These are phyloP conservation scores for Nicotiana attenuata DNA, from an alignment of 257 asterid species.

Conservation along the genomic window DNA sequence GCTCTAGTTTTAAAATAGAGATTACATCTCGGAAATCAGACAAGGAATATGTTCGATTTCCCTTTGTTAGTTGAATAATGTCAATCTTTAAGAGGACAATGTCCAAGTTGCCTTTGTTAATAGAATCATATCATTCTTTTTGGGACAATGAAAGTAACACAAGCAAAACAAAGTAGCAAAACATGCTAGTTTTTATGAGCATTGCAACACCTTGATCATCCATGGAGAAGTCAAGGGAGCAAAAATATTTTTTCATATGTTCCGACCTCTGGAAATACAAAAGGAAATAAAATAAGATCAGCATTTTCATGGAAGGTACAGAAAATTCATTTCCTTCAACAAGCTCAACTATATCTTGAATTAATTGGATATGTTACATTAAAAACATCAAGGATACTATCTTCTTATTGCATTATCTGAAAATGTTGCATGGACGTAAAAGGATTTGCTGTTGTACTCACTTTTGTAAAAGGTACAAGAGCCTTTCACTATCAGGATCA, in stretches of 20 bases:
- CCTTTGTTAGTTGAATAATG: neutral
- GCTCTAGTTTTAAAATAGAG: neutral
- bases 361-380: neutral
- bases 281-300: neutral
- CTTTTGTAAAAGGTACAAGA: slow-evolving; percentile 61
- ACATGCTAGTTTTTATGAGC: neutral
- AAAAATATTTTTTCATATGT: neutral
- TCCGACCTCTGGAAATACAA: neutral
- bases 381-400: neutral
- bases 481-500: slow-evolving; percentile 81
- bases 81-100: neutral
- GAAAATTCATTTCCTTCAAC: neutral
- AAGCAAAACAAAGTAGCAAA: neutral
- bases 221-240: neutral
- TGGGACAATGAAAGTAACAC: neutral
- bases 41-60: neutral
- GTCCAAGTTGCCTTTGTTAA: neutral
- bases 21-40: neutral
- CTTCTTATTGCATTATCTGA: slow-evolving; percentile 17
- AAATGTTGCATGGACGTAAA: slow-evolving; percentile 11
- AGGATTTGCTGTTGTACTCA: slow-evolving; percentile 31
- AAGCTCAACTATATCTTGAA: neutral
- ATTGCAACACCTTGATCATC: neutral
- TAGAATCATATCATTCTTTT: neutral
- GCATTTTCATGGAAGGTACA: neutral